A percentile compares a stretch with the other conserved stretches of the same genome.
Conservation (phyloP, 2,329 filamentous ascomycete genomes). For the Coleophoma crateriformis region DNA sequence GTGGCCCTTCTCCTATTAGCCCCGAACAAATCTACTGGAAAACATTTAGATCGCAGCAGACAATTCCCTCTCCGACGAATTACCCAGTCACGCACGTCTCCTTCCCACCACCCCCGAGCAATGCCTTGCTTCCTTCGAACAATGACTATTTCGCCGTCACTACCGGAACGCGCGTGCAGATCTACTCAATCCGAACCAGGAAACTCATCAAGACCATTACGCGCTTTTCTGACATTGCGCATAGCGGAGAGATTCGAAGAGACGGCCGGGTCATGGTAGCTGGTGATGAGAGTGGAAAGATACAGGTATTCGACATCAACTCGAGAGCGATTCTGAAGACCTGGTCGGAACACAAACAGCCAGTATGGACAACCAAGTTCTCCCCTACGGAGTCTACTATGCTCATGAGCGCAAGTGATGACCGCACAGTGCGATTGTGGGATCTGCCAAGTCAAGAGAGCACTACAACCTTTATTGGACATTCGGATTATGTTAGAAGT, state of each 20-base stretch:
- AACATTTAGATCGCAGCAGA: constrained; percentile 85
- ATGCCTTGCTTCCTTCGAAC: constrained; percentile 36
- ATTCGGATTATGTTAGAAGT: constrained; percentile 86
- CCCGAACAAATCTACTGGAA: constrained; percentile 96
- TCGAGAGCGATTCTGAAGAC: constrained; percentile 91
- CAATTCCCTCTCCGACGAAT: constrained; percentile 85
- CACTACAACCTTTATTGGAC: constrained; percentile 74
- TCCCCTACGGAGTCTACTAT: constrained; percentile 83
- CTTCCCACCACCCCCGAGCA: constrained; percentile 46
- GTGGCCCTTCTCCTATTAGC: constrained; percentile 76
- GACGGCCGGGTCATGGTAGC: constrained; percentile 88
- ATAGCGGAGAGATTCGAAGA: constrained; percentile 79
- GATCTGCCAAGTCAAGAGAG: constrained; percentile 79
- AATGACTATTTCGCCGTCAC: constrained; percentile 85
- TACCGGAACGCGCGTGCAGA: constrained; percentile 87
- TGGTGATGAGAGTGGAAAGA: constrained; percentile 83
- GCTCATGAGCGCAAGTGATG: constrained; percentile 85
- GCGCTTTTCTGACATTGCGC: constrained; percentile 85
- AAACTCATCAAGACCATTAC: constrained; percentile 93
- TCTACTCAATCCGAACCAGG: constrained; percentile 87
- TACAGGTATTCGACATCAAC: constrained; percentile 91
- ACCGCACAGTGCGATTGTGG: constrained; percentile 90
- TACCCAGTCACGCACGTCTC: constrained; percentile 90
- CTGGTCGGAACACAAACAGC: constrained; percentile 91
- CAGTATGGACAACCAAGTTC: constrained; percentile 88